These are phyloP conservation scores for Xylaria sp. DNA, from an alignment of 2,329 filamentous ascomycete genomes.

Conservation along the genomic window DNA sequence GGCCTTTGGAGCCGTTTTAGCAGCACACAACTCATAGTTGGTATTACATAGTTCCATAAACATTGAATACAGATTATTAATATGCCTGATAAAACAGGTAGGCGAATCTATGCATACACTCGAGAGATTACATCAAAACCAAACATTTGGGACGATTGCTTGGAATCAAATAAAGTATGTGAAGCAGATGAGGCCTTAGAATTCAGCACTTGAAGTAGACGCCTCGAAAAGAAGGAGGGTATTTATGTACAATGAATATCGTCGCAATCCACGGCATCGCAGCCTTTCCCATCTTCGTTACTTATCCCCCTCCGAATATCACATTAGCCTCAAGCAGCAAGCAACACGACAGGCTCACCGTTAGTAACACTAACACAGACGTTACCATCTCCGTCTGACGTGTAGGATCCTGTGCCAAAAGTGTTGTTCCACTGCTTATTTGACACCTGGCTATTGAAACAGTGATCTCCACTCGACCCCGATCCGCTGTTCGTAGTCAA, in stretches of 20 bases:
- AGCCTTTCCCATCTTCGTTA: not conserved
- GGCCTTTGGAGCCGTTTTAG: slow-evolving; percentile 55
- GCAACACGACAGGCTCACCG: slow-evolving; percentile 27
- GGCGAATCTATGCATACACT: too few species aligned
- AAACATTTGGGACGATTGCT: not conserved
- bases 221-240: not conserved
- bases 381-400: slow-evolving; percentile 14
- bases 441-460: slow-evolving; percentile 23
- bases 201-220: not conserved
- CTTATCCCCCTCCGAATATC: not conserved
- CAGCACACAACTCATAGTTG: not conserved
- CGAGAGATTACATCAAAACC: too few species aligned
- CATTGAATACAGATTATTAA: not conserved
- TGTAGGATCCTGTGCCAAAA: slow-evolving; percentile 21
- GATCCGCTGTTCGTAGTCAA: slow-evolving; percentile 26
- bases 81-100: not conserved
- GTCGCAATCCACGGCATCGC: not conserved
- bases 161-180: not conserved
- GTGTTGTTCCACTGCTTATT: slow-evolving; percentile 27
- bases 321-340: slow-evolving; percentile 13
- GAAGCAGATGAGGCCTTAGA: not conserved
- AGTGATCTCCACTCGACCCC: slow-evolving; percentile 8
- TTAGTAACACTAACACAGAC: slow-evolving; percentile 21
- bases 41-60: not conserved
- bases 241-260: not conserved